Conservation (phyloP, 2,329 filamentous ascomycete species). For the Sporothrix pallida region DNA sequence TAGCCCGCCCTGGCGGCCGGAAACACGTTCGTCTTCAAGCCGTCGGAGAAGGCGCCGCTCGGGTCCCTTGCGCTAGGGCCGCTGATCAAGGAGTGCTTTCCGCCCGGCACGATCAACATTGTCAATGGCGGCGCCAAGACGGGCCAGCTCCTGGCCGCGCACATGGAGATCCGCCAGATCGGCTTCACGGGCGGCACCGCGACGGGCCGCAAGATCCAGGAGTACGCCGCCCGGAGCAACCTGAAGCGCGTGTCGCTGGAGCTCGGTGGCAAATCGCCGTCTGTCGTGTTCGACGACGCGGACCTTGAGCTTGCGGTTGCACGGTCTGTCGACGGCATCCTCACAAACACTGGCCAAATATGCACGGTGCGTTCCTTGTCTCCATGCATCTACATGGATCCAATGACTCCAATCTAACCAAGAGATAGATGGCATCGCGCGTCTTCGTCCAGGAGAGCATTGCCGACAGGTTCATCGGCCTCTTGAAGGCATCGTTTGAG, state of each 20-base stretch:
- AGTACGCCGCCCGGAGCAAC: not conserved
- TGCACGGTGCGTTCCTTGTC: not conserved
- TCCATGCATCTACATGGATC: no score
- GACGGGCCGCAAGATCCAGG: not conserved
- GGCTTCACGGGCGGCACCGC: not conserved
- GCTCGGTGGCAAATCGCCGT: not conserved
- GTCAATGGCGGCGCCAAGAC: not conserved
- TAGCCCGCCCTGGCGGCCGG: not conserved
- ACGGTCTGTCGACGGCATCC: not conserved
- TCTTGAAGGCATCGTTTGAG: no score
- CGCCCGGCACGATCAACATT: not conserved
- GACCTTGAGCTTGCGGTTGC: not conserved
- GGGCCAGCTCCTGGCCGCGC: not conserved
- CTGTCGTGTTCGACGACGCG: not conserved
- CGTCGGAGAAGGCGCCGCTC: not conserved
- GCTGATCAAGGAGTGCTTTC: not conserved
- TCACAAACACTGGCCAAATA: not conserved
- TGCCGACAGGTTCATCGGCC: no score
- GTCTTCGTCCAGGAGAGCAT: no score
- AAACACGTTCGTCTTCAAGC: not conserved
- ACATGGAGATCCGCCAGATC: not conserved
- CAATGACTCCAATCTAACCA: no score
- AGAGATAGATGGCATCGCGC: no score
- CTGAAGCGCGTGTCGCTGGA: not conserved
- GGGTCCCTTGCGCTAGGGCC: not conserved